These are phyloP conservation scores for Austroboletus niveus DNA, from an alignment of 1,284 basidiomycete species.

Conservation along the genomic window DNA sequence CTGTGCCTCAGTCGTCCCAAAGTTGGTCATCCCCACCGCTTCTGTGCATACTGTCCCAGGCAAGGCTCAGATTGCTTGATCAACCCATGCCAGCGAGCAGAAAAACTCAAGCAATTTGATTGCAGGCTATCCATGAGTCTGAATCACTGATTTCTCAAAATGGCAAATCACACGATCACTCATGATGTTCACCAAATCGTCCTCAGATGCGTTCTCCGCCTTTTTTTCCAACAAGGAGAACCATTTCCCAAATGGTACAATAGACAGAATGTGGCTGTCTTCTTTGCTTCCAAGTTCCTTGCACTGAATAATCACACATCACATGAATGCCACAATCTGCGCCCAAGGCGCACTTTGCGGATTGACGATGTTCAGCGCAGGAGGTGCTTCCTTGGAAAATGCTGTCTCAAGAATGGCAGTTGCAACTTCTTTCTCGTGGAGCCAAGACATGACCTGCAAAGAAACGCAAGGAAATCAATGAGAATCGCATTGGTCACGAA, in stretches of 20 bases:
- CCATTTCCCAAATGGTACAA: conserved; percentile 27
- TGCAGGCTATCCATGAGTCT: conserved; percentile 16
- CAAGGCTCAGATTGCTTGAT: conserved; percentile 7
- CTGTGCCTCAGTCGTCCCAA: conserved; percentile 19
- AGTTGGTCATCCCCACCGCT: background rate
- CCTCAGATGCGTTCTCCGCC: conserved; percentile 15
- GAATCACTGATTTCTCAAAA: background rate
- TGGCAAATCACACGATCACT: conserved; percentile 1
- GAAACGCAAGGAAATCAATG: background rate
- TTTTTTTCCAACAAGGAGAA: conserved; percentile 17
- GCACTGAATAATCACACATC: conserved; percentile 7
- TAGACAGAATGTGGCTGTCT: conserved; percentile 7
- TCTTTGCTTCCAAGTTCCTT: conserved; percentile 2
- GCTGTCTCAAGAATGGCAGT: conserved; percentile 18
- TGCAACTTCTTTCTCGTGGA: conserved; percentile 20
- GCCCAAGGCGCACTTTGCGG: conserved; percentile 19
- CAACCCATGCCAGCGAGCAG: conserved; percentile 13
- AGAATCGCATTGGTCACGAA: background rate
- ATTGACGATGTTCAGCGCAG: conserved; percentile 25
- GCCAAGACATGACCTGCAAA: conserved; percentile 22
- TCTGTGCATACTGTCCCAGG: background rate
- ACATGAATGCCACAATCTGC: conserved; percentile 13
- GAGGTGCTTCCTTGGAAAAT: conserved; percentile 5
- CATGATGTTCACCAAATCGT: conserved; percentile 22
- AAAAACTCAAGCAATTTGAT: conserved; percentile 32